These are phyloP conservation scores for Hypoxylon sp. DNA, from an alignment of 2,329 filamentous ascomycete genomes.

Conservation along the genomic window DNA sequence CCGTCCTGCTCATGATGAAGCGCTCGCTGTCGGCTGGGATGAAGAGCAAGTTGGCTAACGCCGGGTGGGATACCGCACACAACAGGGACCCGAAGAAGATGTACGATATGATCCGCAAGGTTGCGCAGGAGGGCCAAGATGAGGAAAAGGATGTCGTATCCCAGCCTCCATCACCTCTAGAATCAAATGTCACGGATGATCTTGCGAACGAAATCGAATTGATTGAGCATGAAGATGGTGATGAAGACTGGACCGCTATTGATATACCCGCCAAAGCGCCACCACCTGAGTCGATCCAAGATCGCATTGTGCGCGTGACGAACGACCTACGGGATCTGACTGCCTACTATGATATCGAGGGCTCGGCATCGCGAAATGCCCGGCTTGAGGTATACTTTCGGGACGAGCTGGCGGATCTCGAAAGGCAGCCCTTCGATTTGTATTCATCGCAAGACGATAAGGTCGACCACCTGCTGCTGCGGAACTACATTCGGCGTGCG, in stretches of 20 bases:
- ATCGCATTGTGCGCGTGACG: conserved; percentile 59
- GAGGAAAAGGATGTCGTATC: not conserved
- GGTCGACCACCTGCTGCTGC: conserved; percentile 64
- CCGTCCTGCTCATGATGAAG: conserved; percentile 35
- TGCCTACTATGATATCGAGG: conserved; percentile 63
- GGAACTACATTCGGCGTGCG: conserved; percentile 59
- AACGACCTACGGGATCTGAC: conserved; percentile 62
- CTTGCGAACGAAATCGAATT: conserved; percentile 32
- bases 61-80: conserved; percentile 23
- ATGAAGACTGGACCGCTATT: conserved; percentile 41
- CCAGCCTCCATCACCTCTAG: conserved; percentile 18
- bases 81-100: conserved; percentile 39
- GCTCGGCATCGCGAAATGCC: conserved; percentile 57
- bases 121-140: conserved; percentile 15
- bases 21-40: conserved; percentile 31
- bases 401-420: conserved; percentile 57
- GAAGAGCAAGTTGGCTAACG: conserved; percentile 24
- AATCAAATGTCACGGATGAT: conserved; percentile 26
- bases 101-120: conserved; percentile 38
- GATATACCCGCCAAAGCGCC: conserved; percentile 18
- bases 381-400: conserved; percentile 59
- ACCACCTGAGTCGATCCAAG: conserved; percentile 47
- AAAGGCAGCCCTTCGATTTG: conserved; percentile 52
- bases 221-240: conserved; percentile 32
- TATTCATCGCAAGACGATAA: conserved; percentile 59